These are phyloP conservation scores for Cutaneotrichosporon cutaneum DNA, from an alignment of 1,284 basidiomycete species.

Conservation along the genomic window DNA sequence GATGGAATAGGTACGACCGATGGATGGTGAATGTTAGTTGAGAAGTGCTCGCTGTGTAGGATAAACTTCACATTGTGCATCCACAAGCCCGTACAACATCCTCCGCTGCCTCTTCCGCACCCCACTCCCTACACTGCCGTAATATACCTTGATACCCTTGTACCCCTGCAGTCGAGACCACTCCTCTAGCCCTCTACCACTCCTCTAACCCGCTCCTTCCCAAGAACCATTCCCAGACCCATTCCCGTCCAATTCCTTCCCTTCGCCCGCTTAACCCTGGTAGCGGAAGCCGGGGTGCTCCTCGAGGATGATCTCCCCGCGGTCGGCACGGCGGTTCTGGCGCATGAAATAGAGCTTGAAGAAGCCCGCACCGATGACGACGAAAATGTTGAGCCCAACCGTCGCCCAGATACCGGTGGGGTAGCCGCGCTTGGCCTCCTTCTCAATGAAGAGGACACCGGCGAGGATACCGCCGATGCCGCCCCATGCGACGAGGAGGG, in stretches of 20 bases:
- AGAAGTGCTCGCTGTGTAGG: background rate
- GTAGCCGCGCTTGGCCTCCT: slow-evolving; percentile 21
- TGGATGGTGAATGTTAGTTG: too few relatives aligned
- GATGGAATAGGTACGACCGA: too few relatives aligned
- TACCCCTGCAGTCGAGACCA: background rate
- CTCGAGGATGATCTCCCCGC: slow-evolving; percentile 15
- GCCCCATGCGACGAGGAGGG: slow-evolving; percentile 24
- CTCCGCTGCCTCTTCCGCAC: background rate
- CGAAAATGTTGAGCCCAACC: slow-evolving; percentile 16
- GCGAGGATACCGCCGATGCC: slow-evolving; percentile 28
- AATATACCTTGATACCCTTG: background rate
- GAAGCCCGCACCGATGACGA: background rate
- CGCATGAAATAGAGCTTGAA: slow-evolving; percentile 16
- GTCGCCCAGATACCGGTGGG: slow-evolving; percentile 23
- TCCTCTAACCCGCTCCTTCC: background rate
- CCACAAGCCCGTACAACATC: background rate
- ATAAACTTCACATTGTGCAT: background rate
- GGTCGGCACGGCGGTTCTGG: slow-evolving; percentile 22
- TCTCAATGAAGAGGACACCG: slow-evolving; percentile 21
- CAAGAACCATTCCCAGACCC: background rate
- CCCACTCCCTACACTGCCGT: background rate
- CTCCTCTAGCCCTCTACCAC: background rate
- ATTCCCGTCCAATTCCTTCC: background rate
- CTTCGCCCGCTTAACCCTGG: slow-evolving; percentile 7
- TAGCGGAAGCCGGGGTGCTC: slow-evolving; percentile 20